Percentiles rank a stretch among this genome's conserved stretches.
These are phyloP conservation scores for Trichosanthes cucumerina DNA, from an alignment of 306 rosid genomes.

Conservation along the genomic window DNA sequence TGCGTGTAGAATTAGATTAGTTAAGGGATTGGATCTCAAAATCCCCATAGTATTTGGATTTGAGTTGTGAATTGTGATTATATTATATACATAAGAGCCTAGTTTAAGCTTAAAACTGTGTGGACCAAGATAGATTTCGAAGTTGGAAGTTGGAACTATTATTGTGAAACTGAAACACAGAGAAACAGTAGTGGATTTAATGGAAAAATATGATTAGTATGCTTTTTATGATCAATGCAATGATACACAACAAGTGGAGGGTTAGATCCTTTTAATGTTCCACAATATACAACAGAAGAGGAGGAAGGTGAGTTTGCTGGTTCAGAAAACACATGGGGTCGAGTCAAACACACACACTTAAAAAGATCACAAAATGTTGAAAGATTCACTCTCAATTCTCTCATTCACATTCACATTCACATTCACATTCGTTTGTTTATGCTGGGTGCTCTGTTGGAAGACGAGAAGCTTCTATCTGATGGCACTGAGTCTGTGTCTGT, in stretches of 20 bases:
- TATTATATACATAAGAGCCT: neutral
- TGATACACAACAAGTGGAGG: neutral
- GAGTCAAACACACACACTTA: neutral
- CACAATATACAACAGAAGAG: conserved; percentile 11
- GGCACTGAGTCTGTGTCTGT: conserved; percentile 35
- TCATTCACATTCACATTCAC: neutral
- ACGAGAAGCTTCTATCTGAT: conserved; percentile 47
- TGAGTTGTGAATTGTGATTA: neutral
- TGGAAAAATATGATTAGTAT: neutral
- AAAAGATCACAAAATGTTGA: neutral
- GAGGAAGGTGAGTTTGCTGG: conserved; percentile 1
- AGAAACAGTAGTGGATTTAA: neutral
- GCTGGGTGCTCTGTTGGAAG: conserved; percentile 21
- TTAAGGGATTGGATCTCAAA: neutral
- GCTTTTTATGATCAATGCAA: neutral
- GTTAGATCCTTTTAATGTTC: conserved; percentile 6
- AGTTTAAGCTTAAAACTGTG: neutral
- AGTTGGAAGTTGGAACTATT: neutral
- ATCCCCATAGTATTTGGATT: neutral
- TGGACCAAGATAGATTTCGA: neutral
- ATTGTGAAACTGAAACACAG: neutral
- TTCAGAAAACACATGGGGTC: neutral
- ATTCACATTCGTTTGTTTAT: neutral
- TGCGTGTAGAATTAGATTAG: neutral
- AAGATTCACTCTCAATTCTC: neutral